Conservation (phyloP, 495 filamentous ascomycete species). For the Hypoxylon cercidicola region DNA sequence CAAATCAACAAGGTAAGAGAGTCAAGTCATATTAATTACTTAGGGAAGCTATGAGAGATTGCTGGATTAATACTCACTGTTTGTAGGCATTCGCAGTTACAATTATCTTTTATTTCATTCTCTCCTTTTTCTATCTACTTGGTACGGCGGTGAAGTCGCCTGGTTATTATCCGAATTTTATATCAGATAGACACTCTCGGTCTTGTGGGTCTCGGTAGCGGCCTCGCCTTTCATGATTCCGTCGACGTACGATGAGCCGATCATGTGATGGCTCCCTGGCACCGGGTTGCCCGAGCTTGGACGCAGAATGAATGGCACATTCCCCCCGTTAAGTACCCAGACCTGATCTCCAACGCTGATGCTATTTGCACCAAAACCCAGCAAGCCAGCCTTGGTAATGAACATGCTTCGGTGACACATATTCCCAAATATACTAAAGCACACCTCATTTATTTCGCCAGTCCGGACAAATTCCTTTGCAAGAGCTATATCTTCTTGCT, state of each 20-base stretch:
- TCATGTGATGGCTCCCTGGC: background rate
- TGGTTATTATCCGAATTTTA: background rate
- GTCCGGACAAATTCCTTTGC: background rate
- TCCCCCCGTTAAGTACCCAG: constrained; percentile 2
- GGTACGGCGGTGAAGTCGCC: no score
- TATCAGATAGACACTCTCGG: background rate
- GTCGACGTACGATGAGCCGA: background rate
- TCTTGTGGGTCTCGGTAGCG: background rate
- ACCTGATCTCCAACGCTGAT: background rate
- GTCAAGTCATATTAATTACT: no score
- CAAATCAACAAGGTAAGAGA: no score
- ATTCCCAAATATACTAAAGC: background rate
- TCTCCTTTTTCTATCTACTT: no score
- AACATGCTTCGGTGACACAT: constrained; percentile 6
- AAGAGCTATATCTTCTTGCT: background rate
- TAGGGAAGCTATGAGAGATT: no score
- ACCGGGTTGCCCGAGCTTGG: background rate
- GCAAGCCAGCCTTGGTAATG: background rate
- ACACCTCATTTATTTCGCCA: background rate
- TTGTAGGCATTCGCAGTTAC: no score
- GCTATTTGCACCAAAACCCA: constrained; percentile 1
- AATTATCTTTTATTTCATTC: no score
- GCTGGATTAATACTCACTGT: no score
- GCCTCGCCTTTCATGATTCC: constrained; percentile 4
- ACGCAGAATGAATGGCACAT: constrained; percentile 7